Percentiles rank a stretch among this genome's conserved stretches.
Conservation (phyloP, 345 rosid genomes). For the Lumnitzera racemosa region DNA sequence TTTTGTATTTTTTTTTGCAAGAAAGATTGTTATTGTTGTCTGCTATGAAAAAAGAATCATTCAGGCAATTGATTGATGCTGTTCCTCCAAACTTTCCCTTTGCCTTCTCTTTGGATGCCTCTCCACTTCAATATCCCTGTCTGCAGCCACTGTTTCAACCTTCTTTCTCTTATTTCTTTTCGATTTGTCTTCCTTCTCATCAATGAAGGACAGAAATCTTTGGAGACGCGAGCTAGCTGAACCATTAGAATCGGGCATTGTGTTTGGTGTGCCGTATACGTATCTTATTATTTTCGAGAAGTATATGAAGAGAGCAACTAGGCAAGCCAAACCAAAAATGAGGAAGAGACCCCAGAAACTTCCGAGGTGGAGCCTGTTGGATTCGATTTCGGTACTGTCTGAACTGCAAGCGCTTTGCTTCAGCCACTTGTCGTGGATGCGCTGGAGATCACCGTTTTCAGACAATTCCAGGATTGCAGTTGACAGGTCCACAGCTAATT, state of each 20-base stretch:
- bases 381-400: conserved; percentile 58
- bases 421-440: conserved; percentile 97
- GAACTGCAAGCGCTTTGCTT: conserved; percentile 53
- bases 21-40: not conserved
- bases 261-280: conserved; percentile 17
- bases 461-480: conserved; percentile 74
- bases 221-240: conserved; percentile 29
- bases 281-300: conserved; percentile 44
- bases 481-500: conserved; percentile 74
- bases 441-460: conserved; percentile 87
- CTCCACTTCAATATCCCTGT: conserved; percentile 15
- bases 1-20: no score
- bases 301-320: conserved; percentile 56
- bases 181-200: conserved; percentile 53
- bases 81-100: conserved; percentile 3
- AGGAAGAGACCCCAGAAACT: conserved; percentile 93
- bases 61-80: not conserved
- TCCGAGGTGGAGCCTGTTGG: conserved; percentile 60
- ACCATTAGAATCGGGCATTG: conserved; percentile 17
- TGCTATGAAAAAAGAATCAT: not conserved
- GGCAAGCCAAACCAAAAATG: conserved; percentile 68
- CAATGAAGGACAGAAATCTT: conserved; percentile 62
- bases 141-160: conserved; percentile 31
- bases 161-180: conserved; percentile 48
- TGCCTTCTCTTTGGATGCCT: conserved; percentile 13